Base-by-base conservation (phyloP, 768 basidiomycete species). In the Boletus patriciae region DNA sequence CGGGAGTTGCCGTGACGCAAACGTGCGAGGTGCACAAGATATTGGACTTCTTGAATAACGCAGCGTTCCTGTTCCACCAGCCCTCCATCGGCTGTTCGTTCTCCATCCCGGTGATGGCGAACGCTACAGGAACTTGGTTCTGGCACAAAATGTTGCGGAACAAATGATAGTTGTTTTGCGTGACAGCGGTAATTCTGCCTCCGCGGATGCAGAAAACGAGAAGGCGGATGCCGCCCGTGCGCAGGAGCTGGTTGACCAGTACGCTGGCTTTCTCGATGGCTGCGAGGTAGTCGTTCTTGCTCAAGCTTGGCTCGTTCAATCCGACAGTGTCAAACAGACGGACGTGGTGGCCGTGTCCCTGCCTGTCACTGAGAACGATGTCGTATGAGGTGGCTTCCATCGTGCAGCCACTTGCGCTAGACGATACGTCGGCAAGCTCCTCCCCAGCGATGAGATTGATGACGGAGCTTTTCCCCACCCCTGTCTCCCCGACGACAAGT, bases 391-490 rank as follows among this genome's bases (percentile, higher is more conserved):
- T 49, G 38, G 60, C 63, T 9, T 67, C 42, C 45, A 77, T 59
- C 1, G 78, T 79, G 59, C 71, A 75, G 3, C 75, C 76, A 0
- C 29, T 43, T 12, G 72, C 70, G 1, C 64, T 19, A 19, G 66
- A 64, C 11, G 72, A 74, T 9, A 69, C 64, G 0, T 29, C 37
- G 5, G 76, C 76, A 6, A 63, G 45, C 0, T 62, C 15, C 6
- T 59, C 38, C 12, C 69, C 69, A 19, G 63, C 63, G 37, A 79
- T 57, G 65, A 79, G 71, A 57, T 78, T 79, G 52, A 78, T 59
- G 31, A 77, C 66, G 2, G 74, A 75, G 54, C 77, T 78, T 53
- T 79, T 79, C 10, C 73, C 67, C 6, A 42, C 56, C 1, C 67
- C 67, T 27, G 67, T 68, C 55, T 70, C 67, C 7, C 68, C 72